Evolutionary conservation across 495 filamentous ascomycete species (phyloP), one percentile per base, ranked within the genome.

Genomic region (Hypoxylon intermedium): DNA sequence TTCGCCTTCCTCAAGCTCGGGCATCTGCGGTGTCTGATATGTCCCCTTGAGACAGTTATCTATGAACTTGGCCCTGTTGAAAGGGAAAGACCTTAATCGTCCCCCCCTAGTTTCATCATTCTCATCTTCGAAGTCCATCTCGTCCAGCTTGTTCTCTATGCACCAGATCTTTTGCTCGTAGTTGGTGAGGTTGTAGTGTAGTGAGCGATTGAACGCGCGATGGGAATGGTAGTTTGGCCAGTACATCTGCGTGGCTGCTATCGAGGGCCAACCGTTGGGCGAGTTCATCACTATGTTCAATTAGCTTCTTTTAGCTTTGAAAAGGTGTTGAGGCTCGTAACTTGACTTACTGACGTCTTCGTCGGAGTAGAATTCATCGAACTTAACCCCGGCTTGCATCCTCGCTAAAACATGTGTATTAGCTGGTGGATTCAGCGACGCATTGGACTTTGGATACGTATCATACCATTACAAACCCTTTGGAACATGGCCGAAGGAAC

Each of bases 361-460:
- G 6, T 64, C 60, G 2, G 60, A 58, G 13, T 54, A 64, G 48
- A 64, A 64, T 2, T 55, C 44, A 9, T 64, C 45, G 21, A 6
- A 19, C 15, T 11, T 13, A 11, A 19, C 28, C 31, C 54, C 54
- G 38, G 49, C 31, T 28, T 28, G 20, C 23, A 12, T 43, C 26
- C 26, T 53, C 6, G 53, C 54, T 59, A 33, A 11, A 20, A 21
- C 26, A 12, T 24, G 38, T 5, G 15, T 21, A 38, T 54, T 54
- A 64, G 38, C 13, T 20, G 3, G 30, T 11, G 4, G 9, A 43
- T 12, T 13, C 13, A 23, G 28, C 5, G 4, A 15, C 15, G 3
- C 31, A 20, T 2, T 24, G 0, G 13, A 15, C 11, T 33, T 15
- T 6, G n/a, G 11, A 6, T 9, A 9, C n/a, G 6, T 33, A 1